Base-by-base conservation (phyloP, 352 stramenopile species). In the Globisporangium paroecandrum region DNA sequence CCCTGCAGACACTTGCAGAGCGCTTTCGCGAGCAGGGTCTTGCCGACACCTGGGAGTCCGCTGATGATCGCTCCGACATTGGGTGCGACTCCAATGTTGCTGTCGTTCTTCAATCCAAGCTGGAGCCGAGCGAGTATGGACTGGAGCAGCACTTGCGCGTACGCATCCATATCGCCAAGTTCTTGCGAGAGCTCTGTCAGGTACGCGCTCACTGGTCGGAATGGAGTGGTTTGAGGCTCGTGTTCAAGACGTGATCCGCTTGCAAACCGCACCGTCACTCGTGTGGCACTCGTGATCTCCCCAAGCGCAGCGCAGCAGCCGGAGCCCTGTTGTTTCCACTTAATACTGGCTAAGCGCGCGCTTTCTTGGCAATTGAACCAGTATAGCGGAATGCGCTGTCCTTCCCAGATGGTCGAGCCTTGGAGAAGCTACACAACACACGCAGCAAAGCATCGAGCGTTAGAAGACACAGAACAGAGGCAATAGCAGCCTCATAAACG, bases 21-120 rank as follows among this genome's bases (percentile, higher is more conserved):
- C 0, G 62, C 73, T 46, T 81, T 86, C 10, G 75, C 72, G 20
- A 96, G 64, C 3, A 63, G 69, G 0, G 86, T 93, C 65, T 96
- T 96, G 54, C 88, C 88, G 22, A 89, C 75, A 36, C 86, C 88
- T 54, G 88, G 82, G 2, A 91, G 71, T 18, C 88, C 88, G 58
- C 75, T 88, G 27, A 94, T 64, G 9, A 96, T 74, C 6, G 81
- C 81, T 15, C 88, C 86, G 20, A 91, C 77, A 54, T 70, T 81
- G 3, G 74, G 73, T 62, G 53, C 66, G 53, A 66, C 49, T 3
- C 66, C 41, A 18, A 27, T 18, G 63, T 36, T 60, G 38, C 10
- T 15, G 34, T 29, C 51, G 22, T 10, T 64, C 32, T 34, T 22
- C 12, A 36, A 43, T 10, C 22, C 56, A 49, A 27, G 32, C 36